These are phyloP conservation scores for Arthroderma sp. DNA, from an alignment of 2,329 filamentous ascomycete species.

Conservation along the genomic window DNA sequence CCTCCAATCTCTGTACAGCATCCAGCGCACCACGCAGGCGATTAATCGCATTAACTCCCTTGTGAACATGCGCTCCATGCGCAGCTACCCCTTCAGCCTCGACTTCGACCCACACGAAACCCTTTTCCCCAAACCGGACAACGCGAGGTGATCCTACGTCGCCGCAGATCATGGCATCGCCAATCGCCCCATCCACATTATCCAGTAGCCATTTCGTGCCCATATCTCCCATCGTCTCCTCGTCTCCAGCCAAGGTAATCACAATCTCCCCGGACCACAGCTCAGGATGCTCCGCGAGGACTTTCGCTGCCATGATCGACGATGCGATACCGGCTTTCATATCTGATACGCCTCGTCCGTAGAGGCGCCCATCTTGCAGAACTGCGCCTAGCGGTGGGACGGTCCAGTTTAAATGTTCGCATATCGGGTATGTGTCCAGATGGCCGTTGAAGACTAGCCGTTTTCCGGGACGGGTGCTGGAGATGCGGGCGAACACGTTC, in stretches of 20 bases:
- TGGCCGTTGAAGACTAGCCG: slow-evolving; percentile 9
- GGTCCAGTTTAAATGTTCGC: slow-evolving; percentile 3
- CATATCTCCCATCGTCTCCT: slow-evolving; percentile 6
- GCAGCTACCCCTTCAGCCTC: slow-evolving; percentile 6
- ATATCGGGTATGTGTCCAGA: slow-evolving; percentile 7
- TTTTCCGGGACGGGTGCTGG: slow-evolving; percentile 7
- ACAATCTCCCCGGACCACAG: slow-evolving; percentile 8
- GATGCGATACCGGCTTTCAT: slow-evolving; percentile 9
- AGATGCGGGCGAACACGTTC: slow-evolving; percentile 7
- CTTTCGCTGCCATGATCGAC: slow-evolving; percentile 5
- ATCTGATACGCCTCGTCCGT: slow-evolving; percentile 7
- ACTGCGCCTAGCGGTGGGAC: slow-evolving; percentile 3
- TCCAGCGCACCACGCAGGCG: slow-evolving; percentile 7
- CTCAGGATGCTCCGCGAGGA: slow-evolving; percentile 6
- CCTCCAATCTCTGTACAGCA: slow-evolving; percentile 6
- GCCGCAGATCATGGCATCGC: slow-evolving; percentile 8
- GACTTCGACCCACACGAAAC: slow-evolving; percentile 7
- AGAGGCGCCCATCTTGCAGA: slow-evolving; percentile 6
- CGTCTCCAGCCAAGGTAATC: slow-evolving; percentile 7
- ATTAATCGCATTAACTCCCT: slow-evolving; percentile 7
- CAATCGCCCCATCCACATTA: slow-evolving; percentile 4
- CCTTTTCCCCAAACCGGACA: slow-evolving; percentile 9
- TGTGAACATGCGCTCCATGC: slow-evolving; percentile 8
- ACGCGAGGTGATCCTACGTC: slow-evolving; percentile 6
- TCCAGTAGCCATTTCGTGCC: slow-evolving; percentile 8